These are phyloP conservation scores for Raphidocelis subcapitata DNA, from an alignment of 139 green algal species.

Conservation along the genomic window DNA sequence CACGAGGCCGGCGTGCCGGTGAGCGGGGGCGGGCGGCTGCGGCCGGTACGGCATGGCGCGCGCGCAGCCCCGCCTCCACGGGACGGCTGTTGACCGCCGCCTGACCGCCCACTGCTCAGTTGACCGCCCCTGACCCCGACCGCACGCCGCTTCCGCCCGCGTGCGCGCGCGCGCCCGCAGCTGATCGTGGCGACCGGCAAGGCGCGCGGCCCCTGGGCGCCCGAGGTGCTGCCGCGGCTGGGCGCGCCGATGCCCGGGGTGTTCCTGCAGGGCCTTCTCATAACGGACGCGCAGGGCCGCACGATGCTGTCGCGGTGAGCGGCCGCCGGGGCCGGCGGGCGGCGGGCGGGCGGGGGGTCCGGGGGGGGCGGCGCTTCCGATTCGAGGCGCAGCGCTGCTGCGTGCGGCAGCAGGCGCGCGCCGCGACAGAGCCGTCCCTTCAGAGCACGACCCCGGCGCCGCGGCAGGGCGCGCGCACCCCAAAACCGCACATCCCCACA, in stretches of 20 bases:
- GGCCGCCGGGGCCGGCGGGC: too few relatives aligned
- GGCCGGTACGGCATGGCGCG: neutral
- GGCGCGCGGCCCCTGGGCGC: slow-evolving; percentile 65
- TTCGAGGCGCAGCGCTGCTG: too few relatives aligned
- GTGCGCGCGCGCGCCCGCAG: slow-evolving; percentile 27
- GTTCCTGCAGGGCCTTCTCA: slow-evolving; percentile 69
- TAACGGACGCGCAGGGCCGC: slow-evolving; percentile 35
- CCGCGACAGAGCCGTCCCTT: too few relatives aligned
- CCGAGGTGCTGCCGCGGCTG: slow-evolving; percentile 45
- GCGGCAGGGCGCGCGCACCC: too few relatives aligned
- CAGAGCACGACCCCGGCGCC: too few relatives aligned
- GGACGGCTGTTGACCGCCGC: neutral
- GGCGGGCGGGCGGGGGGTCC: too few relatives aligned
- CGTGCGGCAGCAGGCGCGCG: too few relatives aligned
- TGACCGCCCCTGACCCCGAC: neutral
- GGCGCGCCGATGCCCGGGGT: slow-evolving; percentile 38
- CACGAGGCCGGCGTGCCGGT: slow-evolving; percentile 64
- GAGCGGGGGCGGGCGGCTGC: neutral
- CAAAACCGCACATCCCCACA: too few relatives aligned
- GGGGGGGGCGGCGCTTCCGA: too few relatives aligned
- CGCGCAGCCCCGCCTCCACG: neutral
- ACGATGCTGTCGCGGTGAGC: neutral
- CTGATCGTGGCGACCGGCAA: slow-evolving; percentile 82
- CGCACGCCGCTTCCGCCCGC: neutral
- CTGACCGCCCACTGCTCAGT: neutral